Evolutionary conservation across 495 filamentous ascomycete species (phyloP), one percentile per base, ranked within the genome.

Genomic region (Penicillium fimorum): DNA sequence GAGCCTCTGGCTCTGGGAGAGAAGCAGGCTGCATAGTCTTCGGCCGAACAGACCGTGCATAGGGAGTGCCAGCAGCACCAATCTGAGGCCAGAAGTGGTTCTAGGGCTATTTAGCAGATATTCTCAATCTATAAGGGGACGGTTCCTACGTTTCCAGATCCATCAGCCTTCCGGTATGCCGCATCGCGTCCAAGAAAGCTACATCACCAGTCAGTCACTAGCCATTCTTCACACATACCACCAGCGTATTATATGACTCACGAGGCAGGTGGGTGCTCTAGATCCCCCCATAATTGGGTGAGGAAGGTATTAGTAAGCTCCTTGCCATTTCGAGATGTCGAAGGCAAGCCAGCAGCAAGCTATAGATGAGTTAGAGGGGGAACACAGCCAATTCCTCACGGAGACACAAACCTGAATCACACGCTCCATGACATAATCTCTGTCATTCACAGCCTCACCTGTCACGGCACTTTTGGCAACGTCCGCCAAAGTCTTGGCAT

Each of bases 371-470:
- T 49, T 18, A 57, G 55, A 22, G 38, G n/a, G 13, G 15, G 17
- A 37, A 45, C 43, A 22, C 20, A 17, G 8, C 38, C 33, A 38
- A 41, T 30, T 7, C 2, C 9, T 25, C 20, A 5, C 22, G 9
- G 7, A 41, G 24, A 1, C 38, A 65, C 66, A 33, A 45, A 78
- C 70, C 65, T 79, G 68, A 49, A 84, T 76, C 40, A 84, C 59
- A 25, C 72, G 68, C 59, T 85, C 82, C 80, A 83, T 84, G 11
- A 80, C 68, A 58, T 84, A 85, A 4, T 75, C 68, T 70, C 91
- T 92, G 72, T 97, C 92, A 58, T 97, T 86, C 18, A 96, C 83
- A 5, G 91, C 90, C 47, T 94, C 87, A 11, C 89, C 87, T 20
- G 87, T 87, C 71, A 92, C 90, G 56, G 81, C 81, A 64, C 87